Conservation (phyloP, 257 asterid species). For the Buddleja alternifolia region DNA sequence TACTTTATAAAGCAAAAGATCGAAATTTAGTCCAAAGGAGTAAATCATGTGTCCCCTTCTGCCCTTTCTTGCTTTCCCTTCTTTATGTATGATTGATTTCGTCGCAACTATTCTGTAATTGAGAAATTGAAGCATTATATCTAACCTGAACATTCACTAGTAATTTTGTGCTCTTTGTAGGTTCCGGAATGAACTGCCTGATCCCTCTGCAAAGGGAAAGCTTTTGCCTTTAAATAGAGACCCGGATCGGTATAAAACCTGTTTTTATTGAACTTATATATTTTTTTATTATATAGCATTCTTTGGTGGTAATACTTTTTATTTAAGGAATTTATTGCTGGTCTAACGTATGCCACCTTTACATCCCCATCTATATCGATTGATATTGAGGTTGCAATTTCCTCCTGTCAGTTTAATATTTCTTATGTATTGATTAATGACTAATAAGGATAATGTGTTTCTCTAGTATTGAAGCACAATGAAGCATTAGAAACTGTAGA, state of each 20-base stretch:
- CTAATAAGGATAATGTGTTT: not conserved
- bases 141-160: slow-evolving; percentile 19
- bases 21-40: slow-evolving; percentile 7
- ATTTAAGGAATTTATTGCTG: slow-evolving; percentile 1
- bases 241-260: slow-evolving; percentile 71
- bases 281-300: slow-evolving; percentile 4
- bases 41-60: not conserved
- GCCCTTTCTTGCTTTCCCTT: not conserved
- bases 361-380: not conserved
- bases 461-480: not conserved
- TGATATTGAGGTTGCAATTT: not conserved
- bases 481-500: too few species aligned
- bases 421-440: not conserved
- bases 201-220: slow-evolving; percentile 95
- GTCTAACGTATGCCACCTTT: not conserved
- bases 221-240: slow-evolving; percentile 77
- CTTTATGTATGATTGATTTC: slow-evolving; percentile 2
- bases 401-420: slow-evolving; percentile 3
- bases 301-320: not conserved
- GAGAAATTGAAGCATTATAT: not conserved
- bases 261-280: slow-evolving; percentile 3
- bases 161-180: slow-evolving; percentile 51
- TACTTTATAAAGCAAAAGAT: slow-evolving; percentile 1
- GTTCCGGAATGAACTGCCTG: slow-evolving; percentile 97
- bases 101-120: slow-evolving; percentile 7